Base-by-base conservation (phyloP, 2,329 filamentous ascomycete genomes). In the Fusarium devonianum region DNA sequence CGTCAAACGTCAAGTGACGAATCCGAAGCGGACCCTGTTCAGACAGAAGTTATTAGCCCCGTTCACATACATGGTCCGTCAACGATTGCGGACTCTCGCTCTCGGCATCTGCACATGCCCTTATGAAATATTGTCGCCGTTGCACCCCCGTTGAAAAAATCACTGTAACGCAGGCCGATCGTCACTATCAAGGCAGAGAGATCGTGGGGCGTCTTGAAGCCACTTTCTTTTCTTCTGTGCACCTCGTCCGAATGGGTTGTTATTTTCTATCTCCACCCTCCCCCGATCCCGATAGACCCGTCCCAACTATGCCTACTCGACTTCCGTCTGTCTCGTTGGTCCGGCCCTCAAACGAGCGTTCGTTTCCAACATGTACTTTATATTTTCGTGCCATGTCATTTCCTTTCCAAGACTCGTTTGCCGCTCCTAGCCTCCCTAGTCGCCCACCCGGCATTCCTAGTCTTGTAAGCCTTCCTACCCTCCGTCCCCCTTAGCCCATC, bases 351-450 rank as follows among this genome's bases (percentile, higher is more conserved):
- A 56, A 55, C 56, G 36, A 43, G 43, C 33, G 21, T 50, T 42
- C 45, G 17, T 56, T 42, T 62, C 26, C 45, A 48, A 50, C 53
- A 44, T 50, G 41, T 53, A 42, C 43, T 41, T 25, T 50, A 41
- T 38, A 28, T 52, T 46, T 60, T 42, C 56, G 43, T 51, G 32
- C 44, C 46, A 57, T 58, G 47, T 49, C 38, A 48, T 53, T 47
- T 29, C 47, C 42, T 21, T 46, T 55, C 42, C 42, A 53, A 55
- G 49, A 30, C 48, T 53, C 50, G 36, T 49, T 55, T 64, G 53
- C 56, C 66, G 65, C 68, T 67, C 62, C 63, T 58, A 69, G 62
- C 64, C 67, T 62, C 40, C 47, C 55, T 56, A 50, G 49, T 52
- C 56, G 43, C 49, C 49, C 55, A 59, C 55, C 55, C 47, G 49